Evolutionary conservation across 208 protist genomes (phyloP), one percentile per base, ranked within the genome.

Genomic region (Endotrypanum monterogeii): DNA sequence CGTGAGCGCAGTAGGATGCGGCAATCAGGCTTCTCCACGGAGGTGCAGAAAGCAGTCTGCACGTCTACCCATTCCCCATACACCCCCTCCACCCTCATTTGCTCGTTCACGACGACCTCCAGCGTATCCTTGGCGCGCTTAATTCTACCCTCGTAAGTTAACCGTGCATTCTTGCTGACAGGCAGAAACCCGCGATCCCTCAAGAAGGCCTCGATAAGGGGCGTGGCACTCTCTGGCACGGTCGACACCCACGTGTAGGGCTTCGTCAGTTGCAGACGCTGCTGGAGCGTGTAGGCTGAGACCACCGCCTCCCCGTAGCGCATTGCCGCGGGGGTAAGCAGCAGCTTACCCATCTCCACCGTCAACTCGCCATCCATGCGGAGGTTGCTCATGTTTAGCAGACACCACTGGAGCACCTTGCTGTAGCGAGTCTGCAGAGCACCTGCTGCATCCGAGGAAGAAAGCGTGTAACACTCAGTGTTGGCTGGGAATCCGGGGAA

Each of bases 341-440:
- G 75, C 30, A 98, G 82, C 80, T 95, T 96, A 2, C 94, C 94
- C 35, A 98, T 66, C 35, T 83, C 85, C 8, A 96, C 67, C 65
- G 73, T 80, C 2, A 98, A 80, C 82, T 98, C 94, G 25, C 90
- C 92, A 76, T 98, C 94, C 89, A 98, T 95, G 71, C 91, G 89
- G 50, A 98, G 72, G 80, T 96, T 98, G 78, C 75, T 87, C 88
- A 98, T 93, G 82, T 98, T 98, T 48, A 98, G 78, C 67, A 90
- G 81, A 73, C 94, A 98, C 94, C 94, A 98, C 83, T 98, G 94
- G 60, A 98, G 84, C 50, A 94, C 94, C 71, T 96, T 96, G 83
- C 90, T 96, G 73, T 90, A 96, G 50, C 94, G 83, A 18, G 90
- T 77, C 67, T 89, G 88, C 56, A 92, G 60, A 3, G 91, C 83